phyloP scores from a whole-genome alignment of 305 asterid genomes.

The Solanum hybrid region DNA sequence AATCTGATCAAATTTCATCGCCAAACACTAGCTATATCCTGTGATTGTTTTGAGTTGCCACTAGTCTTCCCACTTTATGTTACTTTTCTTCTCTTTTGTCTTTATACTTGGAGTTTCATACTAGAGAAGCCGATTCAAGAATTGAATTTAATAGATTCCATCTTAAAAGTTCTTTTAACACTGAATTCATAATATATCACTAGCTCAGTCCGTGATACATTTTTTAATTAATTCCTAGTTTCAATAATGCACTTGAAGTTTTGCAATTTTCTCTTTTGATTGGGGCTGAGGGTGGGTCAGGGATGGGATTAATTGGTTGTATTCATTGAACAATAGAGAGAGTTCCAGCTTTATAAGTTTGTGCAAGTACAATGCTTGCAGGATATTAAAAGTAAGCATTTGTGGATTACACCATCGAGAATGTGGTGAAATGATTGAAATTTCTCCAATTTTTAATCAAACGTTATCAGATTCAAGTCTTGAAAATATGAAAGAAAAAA shows the following conservation, averaged over 20 bases:
- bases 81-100: background rate
- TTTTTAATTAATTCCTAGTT: background rate
- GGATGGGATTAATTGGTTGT: background rate
- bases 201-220: background rate
- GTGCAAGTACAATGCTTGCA: background rate
- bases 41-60: background rate
- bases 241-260: background rate
- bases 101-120: background rate
- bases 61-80: background rate
- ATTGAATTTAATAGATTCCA: background rate
- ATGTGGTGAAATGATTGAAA: background rate
- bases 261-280: background rate
- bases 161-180: background rate
- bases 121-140: background rate
- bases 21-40: background rate
- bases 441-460: background rate
- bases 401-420: background rate
- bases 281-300: background rate
- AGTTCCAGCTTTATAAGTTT: background rate
- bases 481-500: background rate
- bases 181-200: background rate
- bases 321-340: background rate
- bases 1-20: background rate
- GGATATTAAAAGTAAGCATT: background rate
- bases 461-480: too few relatives aligned